phyloP scores from a whole-genome alignment of 2,329 filamentous ascomycete genomes.

The Pseudocercospora fuligena region DNA sequence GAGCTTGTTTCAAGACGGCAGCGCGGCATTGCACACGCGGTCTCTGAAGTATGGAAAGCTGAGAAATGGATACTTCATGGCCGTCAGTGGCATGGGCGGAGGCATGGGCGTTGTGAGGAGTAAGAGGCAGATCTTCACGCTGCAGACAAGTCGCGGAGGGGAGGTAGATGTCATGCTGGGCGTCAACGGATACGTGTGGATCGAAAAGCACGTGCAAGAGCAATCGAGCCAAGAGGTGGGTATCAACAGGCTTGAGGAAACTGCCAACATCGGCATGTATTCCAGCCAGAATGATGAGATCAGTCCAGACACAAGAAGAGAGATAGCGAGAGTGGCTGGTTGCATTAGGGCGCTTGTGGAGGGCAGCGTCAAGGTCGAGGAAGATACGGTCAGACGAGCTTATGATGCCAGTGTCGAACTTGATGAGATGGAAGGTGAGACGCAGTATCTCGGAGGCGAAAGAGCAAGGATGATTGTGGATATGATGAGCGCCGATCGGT shows the following conservation, averaged over 20 bases:
- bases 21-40: slow-evolving; percentile 85
- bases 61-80: slow-evolving; percentile 87
- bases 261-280: slow-evolving; percentile 82
- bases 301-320: slow-evolving; percentile 73
- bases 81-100: slow-evolving; percentile 79
- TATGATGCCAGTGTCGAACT: slow-evolving; percentile 83
- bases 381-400: slow-evolving; percentile 81
- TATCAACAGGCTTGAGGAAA: slow-evolving; percentile 88
- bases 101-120: slow-evolving; percentile 79
- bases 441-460: slow-evolving; percentile 48
- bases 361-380: slow-evolving; percentile 81
- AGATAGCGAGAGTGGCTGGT: slow-evolving; percentile 83
- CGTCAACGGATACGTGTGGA: slow-evolving; percentile 97
- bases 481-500: slow-evolving; percentile 35
- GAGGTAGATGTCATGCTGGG: slow-evolving; percentile 85
- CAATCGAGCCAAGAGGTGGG: slow-evolving; percentile 59
- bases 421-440: slow-evolving; percentile 64
- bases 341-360: slow-evolving; percentile 84
- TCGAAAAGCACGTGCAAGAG: slow-evolving; percentile 74
- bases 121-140: slow-evolving; percentile 85
- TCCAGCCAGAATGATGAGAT: slow-evolving; percentile 94
- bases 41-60: slow-evolving; percentile 94
- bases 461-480: slow-evolving; percentile 44
- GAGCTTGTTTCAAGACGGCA: slow-evolving; percentile 81
- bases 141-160: slow-evolving; percentile 65